These are phyloP conservation scores for Lagenidium giganteum DNA, from an alignment of 352 stramenopile species.

Conservation along the genomic window DNA sequence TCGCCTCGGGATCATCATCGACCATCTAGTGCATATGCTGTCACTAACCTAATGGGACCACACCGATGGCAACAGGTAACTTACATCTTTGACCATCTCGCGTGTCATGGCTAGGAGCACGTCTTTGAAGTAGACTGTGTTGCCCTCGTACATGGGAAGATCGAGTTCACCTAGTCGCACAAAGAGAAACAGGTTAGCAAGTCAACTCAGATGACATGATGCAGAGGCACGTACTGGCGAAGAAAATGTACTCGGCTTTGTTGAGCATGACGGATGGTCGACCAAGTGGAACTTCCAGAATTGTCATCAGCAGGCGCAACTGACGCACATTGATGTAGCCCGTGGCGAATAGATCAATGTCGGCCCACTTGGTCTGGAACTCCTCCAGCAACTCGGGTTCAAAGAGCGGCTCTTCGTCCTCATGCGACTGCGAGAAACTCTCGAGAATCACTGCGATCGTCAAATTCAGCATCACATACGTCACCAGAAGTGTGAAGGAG, in stretches of 20 bases:
- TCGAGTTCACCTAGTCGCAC: slow-evolving; percentile 41
- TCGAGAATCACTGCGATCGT: slow-evolving; percentile 94
- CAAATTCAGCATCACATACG: slow-evolving; percentile 92
- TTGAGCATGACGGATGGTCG: slow-evolving; percentile 32
- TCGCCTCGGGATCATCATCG: slow-evolving; percentile 25
- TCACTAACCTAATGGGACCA: not conserved
- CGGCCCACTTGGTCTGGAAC: slow-evolving; percentile 85
- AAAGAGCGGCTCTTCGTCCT: slow-evolving; percentile 87
- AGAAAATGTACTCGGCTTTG: slow-evolving; percentile 45
- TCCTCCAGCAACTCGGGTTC: slow-evolving; percentile 83
- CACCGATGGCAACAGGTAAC: not conserved
- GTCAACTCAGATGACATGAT: not conserved
- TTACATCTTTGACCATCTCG: slow-evolving; percentile 79
- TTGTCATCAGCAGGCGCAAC: slow-evolving; percentile 68
- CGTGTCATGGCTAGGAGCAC: slow-evolving; percentile 77
- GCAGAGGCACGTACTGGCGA: slow-evolving; percentile 39
- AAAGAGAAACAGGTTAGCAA: slow-evolving; percentile 3
- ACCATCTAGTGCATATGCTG: slow-evolving; percentile 18
- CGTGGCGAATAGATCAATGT: slow-evolving; percentile 86
- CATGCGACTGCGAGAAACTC: slow-evolving; percentile 80
- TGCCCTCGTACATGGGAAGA: slow-evolving; percentile 78
- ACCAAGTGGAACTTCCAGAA: slow-evolving; percentile 75
- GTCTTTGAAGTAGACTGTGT: slow-evolving; percentile 84
- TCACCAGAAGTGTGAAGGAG: slow-evolving; percentile 90
- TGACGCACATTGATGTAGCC: slow-evolving; percentile 78